Conservation (phyloP, 495 filamentous ascomycete genomes). For the Xylaria nigripes region DNA sequence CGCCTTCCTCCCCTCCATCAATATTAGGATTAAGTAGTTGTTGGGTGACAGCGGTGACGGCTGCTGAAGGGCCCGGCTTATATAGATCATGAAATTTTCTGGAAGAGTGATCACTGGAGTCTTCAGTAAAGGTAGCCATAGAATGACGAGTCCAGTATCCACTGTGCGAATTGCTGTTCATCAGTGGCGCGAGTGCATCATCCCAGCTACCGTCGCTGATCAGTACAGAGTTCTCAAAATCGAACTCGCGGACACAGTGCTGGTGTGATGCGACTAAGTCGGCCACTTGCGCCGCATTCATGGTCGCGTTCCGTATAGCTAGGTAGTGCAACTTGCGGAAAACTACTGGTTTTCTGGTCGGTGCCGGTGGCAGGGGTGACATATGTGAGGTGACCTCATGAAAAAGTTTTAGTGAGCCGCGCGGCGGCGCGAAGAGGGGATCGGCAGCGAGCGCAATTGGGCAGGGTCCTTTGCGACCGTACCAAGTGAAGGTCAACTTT, state of each 20-base stretch:
- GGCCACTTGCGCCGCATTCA: constrained; percentile 59
- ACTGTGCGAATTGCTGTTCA: constrained; percentile 23
- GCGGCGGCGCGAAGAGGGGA: constrained; percentile 48
- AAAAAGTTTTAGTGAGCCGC: constrained; percentile 42
- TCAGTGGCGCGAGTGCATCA: constrained; percentile 61
- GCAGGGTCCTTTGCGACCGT: constrained; percentile 56
- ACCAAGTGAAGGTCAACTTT: constrained; percentile 62
- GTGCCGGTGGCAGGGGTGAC: constrained; percentile 39
- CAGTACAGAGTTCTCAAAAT: constrained; percentile 61
- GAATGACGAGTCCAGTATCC: constrained; percentile 38
- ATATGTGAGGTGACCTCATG: constrained; percentile 47
- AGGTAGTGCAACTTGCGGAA: constrained; percentile 54
- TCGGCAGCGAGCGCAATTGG: constrained; percentile 59
- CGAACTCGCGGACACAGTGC: constrained; percentile 56
- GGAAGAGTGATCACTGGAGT: not conserved
- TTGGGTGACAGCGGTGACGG: constrained; percentile 34
- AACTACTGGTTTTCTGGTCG: constrained; percentile 38
- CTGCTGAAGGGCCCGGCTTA: constrained; percentile 25
- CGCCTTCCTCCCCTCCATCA: constrained; percentile 29
- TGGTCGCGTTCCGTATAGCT: constrained; percentile 56
- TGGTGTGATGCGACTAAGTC: constrained; percentile 54
- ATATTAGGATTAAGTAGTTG: constrained; percentile 37
- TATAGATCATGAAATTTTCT: constrained; percentile 1
- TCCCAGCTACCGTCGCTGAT: constrained; percentile 61
- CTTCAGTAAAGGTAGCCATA: constrained; percentile 21